These are phyloP conservation scores for Phytophthora citrophthora DNA, from an alignment of 352 stramenopile genomes.

Conservation along the genomic window DNA sequence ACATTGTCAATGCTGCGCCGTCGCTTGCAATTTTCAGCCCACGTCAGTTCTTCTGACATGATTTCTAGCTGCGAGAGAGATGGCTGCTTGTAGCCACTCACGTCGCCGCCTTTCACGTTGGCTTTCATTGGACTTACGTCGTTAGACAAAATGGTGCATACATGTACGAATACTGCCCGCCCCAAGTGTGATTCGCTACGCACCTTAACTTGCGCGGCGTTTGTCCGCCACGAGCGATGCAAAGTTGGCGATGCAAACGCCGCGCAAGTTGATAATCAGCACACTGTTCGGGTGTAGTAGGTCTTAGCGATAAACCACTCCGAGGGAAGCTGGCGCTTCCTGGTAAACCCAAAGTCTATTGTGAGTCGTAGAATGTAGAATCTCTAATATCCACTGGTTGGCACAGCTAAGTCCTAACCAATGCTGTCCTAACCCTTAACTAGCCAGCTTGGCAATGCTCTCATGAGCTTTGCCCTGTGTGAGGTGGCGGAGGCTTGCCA, in stretches of 20 bases:
- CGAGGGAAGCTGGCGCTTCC: background rate
- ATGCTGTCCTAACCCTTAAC: background rate
- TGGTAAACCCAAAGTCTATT: conserved; percentile 3
- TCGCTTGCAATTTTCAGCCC: conserved; percentile 52
- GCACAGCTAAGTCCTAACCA: background rate
- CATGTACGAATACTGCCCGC: too few species aligned
- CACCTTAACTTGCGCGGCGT: too few species aligned
- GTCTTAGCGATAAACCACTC: conserved; percentile 1
- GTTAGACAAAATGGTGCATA: too few species aligned
- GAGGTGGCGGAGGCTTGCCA: conserved; percentile 2
- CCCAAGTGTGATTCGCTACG: too few species aligned
- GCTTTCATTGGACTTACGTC: conserved; percentile 15
- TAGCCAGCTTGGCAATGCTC: background rate
- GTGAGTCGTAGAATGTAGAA: conserved; percentile 1
- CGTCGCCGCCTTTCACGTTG: conserved; percentile 16
- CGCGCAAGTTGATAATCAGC: too few species aligned
- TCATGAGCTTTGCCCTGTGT: background rate
- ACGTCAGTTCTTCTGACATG: conserved; percentile 58
- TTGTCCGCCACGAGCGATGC: too few species aligned
- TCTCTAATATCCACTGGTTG: conserved; percentile 1
- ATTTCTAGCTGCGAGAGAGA: conserved; percentile 57
- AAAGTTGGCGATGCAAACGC: too few species aligned
- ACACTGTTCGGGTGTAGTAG: too few species aligned
- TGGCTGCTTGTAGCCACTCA: conserved; percentile 12
- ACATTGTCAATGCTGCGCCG: conserved; percentile 51